Percentiles rank a stretch among this genome's conserved stretches.
Conservation (phyloP, 164 flowering plant genomes). For the Cinnamomum chago region DNA sequence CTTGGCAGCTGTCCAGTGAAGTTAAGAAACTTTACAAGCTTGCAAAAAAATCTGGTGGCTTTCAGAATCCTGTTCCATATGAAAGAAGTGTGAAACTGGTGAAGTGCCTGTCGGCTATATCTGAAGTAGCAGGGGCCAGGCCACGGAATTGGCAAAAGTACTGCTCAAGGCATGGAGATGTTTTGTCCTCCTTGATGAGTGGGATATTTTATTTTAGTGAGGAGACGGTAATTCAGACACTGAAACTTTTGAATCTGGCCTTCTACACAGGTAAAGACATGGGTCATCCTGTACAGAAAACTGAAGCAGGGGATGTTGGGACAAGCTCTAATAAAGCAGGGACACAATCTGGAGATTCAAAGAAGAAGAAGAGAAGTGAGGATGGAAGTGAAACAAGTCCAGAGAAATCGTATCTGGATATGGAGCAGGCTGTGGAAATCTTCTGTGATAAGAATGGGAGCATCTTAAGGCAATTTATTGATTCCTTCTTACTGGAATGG, state of each 20-base stretch:
- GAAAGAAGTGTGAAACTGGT: constrained; percentile 95
- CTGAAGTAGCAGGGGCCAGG: constrained; percentile 88
- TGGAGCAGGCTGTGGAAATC: constrained; percentile 71
- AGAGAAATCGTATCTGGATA: constrained; percentile 86
- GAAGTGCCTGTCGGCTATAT: constrained; percentile 78
- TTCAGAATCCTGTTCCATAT: constrained; percentile 70
- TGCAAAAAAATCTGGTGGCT: constrained; percentile 77
- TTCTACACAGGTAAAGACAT: constrained; percentile 82
- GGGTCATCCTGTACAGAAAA: constrained; percentile 49
- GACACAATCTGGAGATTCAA: constrained; percentile 51
- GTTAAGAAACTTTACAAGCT: constrained; percentile 78
- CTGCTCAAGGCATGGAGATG: constrained; percentile 81
- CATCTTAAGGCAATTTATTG: constrained; percentile 65
- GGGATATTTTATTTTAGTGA: constrained; percentile 81
- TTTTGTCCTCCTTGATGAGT: constrained; percentile 68
- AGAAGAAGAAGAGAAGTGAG: constrained; percentile 91
- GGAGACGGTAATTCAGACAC: constrained; percentile 81
- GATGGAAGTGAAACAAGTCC: constrained; percentile 66
- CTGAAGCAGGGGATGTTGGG: constrained; percentile 65
- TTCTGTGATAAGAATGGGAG: constrained; percentile 65
- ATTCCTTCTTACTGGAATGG: constrained; percentile 89
- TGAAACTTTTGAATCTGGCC: constrained; percentile 78
- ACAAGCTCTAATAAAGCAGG: constrained; percentile 54
- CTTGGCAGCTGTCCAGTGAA: constrained; percentile 97
- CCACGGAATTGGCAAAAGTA: constrained; percentile 99